Conservation (phyloP, 225 moss, liverwort and hornwort species). For the Sphagnum tenellum region DNA sequence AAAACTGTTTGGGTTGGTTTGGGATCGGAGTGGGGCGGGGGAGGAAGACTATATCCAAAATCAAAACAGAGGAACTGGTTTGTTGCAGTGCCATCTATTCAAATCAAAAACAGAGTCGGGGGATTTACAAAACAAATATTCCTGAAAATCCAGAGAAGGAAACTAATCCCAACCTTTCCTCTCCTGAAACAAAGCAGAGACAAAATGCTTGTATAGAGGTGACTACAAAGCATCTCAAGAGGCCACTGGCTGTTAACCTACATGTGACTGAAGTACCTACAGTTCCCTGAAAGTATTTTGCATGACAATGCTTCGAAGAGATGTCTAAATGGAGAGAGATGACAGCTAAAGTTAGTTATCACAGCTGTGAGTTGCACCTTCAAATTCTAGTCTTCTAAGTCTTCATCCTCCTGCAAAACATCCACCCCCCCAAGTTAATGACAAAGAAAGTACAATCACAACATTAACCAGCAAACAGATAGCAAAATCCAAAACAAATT, state of each 20-base stretch:
- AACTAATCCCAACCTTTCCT: conserved; percentile 10
- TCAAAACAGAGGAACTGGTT: too few relatives aligned
- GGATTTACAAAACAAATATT: conserved; percentile 49
- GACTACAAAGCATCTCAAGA: conserved; percentile 4
- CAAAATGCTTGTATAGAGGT: background rate
- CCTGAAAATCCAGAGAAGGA: conserved; percentile 20
- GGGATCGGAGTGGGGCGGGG: too few relatives aligned
- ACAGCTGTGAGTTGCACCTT: conserved; percentile 3
- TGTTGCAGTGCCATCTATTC: too few relatives aligned
- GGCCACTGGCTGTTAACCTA: conserved; percentile 7
- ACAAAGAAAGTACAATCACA: background rate
- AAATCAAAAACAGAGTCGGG: too few relatives aligned
- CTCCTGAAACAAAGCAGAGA: conserved; percentile 16
- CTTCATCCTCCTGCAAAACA: conserved; percentile 64
- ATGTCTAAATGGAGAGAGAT: background rate
- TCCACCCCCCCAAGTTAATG: background rate
- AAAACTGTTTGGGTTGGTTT: too few relatives aligned
- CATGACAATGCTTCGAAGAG: conserved; percentile 14
- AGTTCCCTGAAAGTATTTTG: conserved; percentile 25
- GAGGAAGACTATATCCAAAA: too few relatives aligned
- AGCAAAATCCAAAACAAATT: conserved; percentile 30
- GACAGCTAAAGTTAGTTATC: conserved; percentile 19
- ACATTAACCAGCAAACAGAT: conserved; percentile 11
- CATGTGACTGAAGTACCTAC: conserved; percentile 15
- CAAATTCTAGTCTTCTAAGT: conserved; percentile 42